Evolutionary conservation across 441 rosid species (phyloP).

Genomic region (Adansonia madagascariensis): DNA sequence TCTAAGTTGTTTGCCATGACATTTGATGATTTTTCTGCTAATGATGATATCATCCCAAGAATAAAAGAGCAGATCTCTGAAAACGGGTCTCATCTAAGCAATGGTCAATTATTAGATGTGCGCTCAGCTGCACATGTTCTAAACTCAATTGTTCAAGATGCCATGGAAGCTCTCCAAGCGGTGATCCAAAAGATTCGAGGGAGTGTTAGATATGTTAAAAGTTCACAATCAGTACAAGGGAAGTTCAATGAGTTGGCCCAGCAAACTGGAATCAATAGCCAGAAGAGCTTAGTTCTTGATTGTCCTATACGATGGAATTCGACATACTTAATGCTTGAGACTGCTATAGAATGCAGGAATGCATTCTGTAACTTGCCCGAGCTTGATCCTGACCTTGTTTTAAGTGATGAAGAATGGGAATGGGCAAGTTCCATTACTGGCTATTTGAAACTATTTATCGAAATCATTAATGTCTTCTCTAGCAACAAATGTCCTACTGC

Average conservation of each 20-base stretch:
- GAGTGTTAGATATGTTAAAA: slow-evolving; percentile 74
- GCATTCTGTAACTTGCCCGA: slow-evolving; percentile 69
- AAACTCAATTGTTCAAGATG: slow-evolving; percentile 64
- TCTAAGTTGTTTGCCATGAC: slow-evolving; percentile 83
- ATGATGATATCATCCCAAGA: slow-evolving; percentile 64
- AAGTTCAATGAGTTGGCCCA: slow-evolving; percentile 78
- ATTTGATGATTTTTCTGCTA: slow-evolving; percentile 62
- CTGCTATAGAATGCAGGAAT: slow-evolving; percentile 62
- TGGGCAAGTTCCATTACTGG: slow-evolving; percentile 64
- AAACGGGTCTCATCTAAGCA: slow-evolving; percentile 56
- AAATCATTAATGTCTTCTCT: slow-evolving; percentile 60
- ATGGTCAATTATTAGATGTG: slow-evolving; percentile 72
- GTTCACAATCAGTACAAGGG: slow-evolving; percentile 62
- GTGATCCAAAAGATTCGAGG: slow-evolving; percentile 74
- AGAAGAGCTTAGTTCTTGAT: slow-evolving; percentile 68
- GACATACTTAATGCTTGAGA: slow-evolving; percentile 77
- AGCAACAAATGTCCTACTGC: slow-evolving; percentile 70
- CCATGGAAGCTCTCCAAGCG: slow-evolving; percentile 60
- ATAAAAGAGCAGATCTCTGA: slow-evolving; percentile 69
- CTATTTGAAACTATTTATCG: slow-evolving; percentile 63
- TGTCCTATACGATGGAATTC: slow-evolving; percentile 67
- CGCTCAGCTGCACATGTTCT: slow-evolving; percentile 75
- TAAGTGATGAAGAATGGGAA: slow-evolving; percentile 82
- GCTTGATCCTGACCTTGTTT: slow-evolving; percentile 57
- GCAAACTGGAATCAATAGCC: slow-evolving; percentile 61